phyloP scores from a whole-genome alignment of 1,284 basidiomycete species.

The Rhizopogon parksii region DNA sequence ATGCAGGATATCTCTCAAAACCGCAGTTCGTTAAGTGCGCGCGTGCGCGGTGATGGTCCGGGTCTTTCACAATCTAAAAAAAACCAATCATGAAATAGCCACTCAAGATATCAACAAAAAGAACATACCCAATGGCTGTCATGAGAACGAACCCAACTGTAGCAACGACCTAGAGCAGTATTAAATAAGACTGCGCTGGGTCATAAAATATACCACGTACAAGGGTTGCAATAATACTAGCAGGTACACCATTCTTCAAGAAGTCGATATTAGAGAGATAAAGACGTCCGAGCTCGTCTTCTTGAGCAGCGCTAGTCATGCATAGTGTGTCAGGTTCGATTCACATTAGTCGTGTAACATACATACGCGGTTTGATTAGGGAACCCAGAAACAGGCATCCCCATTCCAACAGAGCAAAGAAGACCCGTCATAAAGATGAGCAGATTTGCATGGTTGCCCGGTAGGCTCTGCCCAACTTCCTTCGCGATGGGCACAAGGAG shows the following conservation, averaged over 20 bases:
- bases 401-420: constrained; percentile 96
- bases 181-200: background rate
- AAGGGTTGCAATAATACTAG: constrained; percentile 79
- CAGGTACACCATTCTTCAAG: constrained; percentile 88
- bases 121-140: constrained; percentile 54
- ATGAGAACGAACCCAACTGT: constrained; percentile 79
- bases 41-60: background rate
- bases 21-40: no score
- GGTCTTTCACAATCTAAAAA: background rate
- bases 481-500: constrained; percentile 94
- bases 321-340: constrained; percentile 8
- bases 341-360: background rate
- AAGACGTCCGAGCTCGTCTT: constrained; percentile 88
- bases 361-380: constrained; percentile 93
- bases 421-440: constrained; percentile 90
- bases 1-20: background rate
- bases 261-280: constrained; percentile 87
- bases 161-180: constrained; percentile 56
- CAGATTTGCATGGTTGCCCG: constrained; percentile 63
- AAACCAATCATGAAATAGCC: background rate
- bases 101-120: background rate
- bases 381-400: constrained; percentile 96
- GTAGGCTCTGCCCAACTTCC: constrained; percentile 77
- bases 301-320: constrained; percentile 73
- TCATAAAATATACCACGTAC: constrained; percentile 36